Evolutionary conservation across 768 basidiomycete species (phyloP).

Genomic region (Macrolepiota fuliginosa): DNA sequence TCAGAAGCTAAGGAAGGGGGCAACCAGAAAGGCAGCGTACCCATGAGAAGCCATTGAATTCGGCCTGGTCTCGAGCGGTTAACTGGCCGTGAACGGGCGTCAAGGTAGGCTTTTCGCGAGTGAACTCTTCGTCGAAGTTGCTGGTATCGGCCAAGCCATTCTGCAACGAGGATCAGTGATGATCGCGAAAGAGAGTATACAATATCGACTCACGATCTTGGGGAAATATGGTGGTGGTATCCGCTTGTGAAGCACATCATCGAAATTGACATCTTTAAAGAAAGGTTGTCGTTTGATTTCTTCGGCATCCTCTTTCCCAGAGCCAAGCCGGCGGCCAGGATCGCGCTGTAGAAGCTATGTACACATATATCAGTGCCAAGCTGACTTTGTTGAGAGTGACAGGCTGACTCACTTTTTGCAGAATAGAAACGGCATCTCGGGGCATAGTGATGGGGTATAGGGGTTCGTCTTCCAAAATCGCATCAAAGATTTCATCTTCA

Average conservation of each 20-base stretch:
- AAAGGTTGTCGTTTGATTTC: slow-evolving; percentile 98
- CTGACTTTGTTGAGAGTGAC: not conserved
- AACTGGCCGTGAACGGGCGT: slow-evolving; percentile 97
- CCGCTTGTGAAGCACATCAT: slow-evolving; percentile 96
- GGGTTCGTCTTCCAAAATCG: slow-evolving; percentile 97
- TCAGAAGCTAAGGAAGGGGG: slow-evolving; percentile 1
- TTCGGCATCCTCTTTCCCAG: slow-evolving; percentile 88
- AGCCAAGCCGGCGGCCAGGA: slow-evolving; percentile 85
- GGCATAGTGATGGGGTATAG: slow-evolving; percentile 99
- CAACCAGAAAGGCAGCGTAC: slow-evolving; percentile 30
- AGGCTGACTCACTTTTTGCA: slow-evolving; percentile 72
- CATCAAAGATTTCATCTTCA: slow-evolving; percentile 99
- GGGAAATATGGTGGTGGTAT: slow-evolving; percentile 98
- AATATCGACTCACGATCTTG: slow-evolving; percentile 67
- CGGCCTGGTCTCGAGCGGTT: slow-evolving; percentile 85
- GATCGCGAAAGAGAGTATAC: not conserved
- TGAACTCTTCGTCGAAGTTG: slow-evolving; percentile 98
- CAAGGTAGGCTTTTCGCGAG: slow-evolving; percentile 92
- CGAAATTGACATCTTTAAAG: slow-evolving; percentile 98
- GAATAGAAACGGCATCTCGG: slow-evolving; percentile 89
- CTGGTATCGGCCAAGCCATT: slow-evolving; percentile 85
- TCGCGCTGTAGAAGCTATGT: slow-evolving; percentile 87
- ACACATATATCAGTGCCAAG: not conserved
- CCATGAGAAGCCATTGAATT: slow-evolving; percentile 98
- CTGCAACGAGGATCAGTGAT: slow-evolving; percentile 31